phyloP scores from a whole-genome alignment of 108 stramenopile genomes.

The Pseudonitzschia pungens region DNA sequence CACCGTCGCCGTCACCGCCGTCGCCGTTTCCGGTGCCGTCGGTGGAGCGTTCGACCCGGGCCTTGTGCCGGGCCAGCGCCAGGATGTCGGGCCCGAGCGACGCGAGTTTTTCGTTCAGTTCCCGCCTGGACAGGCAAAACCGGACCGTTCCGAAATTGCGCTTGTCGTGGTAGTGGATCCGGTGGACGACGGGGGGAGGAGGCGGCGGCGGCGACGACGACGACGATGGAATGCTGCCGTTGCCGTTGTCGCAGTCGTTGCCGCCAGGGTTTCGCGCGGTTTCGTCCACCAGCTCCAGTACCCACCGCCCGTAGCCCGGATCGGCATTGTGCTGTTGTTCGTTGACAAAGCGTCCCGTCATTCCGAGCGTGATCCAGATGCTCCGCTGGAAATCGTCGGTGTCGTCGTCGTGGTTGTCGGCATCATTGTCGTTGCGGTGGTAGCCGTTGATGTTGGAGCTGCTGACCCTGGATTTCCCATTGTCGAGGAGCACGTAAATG shows the following conservation, averaged over 20 bases:
- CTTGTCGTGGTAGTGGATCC: conserved; percentile 61
- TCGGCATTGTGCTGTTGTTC: conserved; percentile 35
- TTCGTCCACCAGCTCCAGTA: conserved; percentile 52
- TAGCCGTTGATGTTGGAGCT: background rate
- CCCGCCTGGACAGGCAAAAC: conserved; percentile 62
- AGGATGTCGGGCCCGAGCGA: conserved; percentile 78
- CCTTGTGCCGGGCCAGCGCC: conserved; percentile 11
- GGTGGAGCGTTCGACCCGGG: background rate
- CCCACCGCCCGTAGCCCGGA: conserved; percentile 58
- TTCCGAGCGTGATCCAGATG: conserved; percentile 87
- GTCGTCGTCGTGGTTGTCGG: background rate
- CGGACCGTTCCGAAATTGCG: conserved; percentile 82
- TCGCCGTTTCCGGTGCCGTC: too few species aligned
- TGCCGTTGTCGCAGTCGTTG: background rate
- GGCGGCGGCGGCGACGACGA: too few species aligned
- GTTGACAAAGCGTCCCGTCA: conserved; percentile 76
- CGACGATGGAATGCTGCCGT: too few species aligned
- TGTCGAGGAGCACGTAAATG: conserved; percentile 71
- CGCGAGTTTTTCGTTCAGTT: conserved; percentile 59
- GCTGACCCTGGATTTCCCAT: conserved; percentile 18
- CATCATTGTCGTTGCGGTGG: conserved; percentile 29
- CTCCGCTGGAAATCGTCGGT: conserved; percentile 64
- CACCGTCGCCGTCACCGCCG: too few species aligned
- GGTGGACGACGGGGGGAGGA: conserved; percentile 14
- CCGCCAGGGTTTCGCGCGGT: too few species aligned